These are phyloP conservation scores for Wolfiporia cocos DNA, from an alignment of 1,284 basidiomycete species.

Conservation along the genomic window DNA sequence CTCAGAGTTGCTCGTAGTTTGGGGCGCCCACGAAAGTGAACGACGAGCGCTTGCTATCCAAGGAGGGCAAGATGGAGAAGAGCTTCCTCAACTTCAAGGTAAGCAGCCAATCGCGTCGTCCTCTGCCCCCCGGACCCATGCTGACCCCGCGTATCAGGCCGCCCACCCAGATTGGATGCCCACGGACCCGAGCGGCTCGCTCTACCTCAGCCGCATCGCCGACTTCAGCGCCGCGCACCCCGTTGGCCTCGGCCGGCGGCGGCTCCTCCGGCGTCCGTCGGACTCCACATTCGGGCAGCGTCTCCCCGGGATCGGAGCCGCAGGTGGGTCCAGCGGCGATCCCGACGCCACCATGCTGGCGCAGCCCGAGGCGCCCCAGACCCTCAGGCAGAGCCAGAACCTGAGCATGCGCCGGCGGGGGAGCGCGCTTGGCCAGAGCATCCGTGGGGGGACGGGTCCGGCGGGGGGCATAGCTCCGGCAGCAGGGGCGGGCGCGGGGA, in stretches of 20 bases:
- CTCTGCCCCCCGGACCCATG: neutral
- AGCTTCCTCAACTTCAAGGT: conserved; percentile 94
- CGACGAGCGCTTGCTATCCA: conserved; percentile 75
- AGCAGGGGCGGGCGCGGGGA: conserved; percentile 8
- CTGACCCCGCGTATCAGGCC: conserved; percentile 37
- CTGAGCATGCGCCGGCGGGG: conserved; percentile 40
- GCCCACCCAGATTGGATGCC: conserved; percentile 95
- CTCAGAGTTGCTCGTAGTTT: conserved; percentile 39
- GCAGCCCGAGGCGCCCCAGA: conserved; percentile 39
- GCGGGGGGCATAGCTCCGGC: neutral
- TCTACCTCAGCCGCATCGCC: conserved; percentile 81
- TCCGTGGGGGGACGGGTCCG: conserved; percentile 13
- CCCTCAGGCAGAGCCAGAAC: conserved; percentile 65
- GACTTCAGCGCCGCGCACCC: conserved; percentile 48
- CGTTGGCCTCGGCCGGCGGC: conserved; percentile 21
- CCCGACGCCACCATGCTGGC: conserved; percentile 20
- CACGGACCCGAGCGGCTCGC: conserved; percentile 76
- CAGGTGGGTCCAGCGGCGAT: conserved; percentile 5
- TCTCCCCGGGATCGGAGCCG: no score
- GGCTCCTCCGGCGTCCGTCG: conserved; percentile 16
- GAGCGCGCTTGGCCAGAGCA: conserved; percentile 20
- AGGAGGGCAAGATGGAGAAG: conserved; percentile 98
- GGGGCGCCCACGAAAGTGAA: conserved; percentile 64
- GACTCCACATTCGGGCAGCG: conserved; percentile 6
- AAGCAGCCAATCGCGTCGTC: conserved; percentile 1